Evolutionary conservation across 2,329 filamentous ascomycete species (phyloP).

Genomic region (Penicillium sp.): DNA sequence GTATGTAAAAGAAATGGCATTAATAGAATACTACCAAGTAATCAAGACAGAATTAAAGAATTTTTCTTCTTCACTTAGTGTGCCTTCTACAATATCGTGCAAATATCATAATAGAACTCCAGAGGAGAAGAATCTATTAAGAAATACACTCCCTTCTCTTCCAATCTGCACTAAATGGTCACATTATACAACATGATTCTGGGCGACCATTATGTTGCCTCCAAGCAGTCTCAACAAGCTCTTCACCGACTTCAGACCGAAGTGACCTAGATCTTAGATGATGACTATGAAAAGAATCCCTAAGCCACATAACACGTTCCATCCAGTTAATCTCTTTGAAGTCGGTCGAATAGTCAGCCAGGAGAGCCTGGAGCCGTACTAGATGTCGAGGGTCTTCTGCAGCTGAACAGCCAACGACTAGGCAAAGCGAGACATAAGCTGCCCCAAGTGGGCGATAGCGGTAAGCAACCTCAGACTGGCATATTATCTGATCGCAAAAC

Average conservation of each 20-base stretch:
- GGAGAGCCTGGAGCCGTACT: slow-evolving; percentile 17
- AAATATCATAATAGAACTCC: not conserved
- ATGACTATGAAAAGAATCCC: slow-evolving; percentile 14
- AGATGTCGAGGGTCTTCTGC: slow-evolving; percentile 20
- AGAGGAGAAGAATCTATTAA: not conserved
- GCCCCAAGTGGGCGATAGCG: slow-evolving; percentile 29
- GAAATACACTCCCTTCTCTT: not conserved
- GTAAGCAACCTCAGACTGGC: slow-evolving; percentile 19
- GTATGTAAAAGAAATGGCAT: not conserved
- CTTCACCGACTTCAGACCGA: not conserved
- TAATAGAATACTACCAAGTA: not conserved
- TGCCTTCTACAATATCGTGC: not conserved
- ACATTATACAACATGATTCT: slow-evolving; percentile 12
- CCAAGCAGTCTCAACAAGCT: not conserved
- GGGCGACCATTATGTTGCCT: not conserved
- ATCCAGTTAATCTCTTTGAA: slow-evolving; percentile 26
- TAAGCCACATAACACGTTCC: slow-evolving; percentile 18
- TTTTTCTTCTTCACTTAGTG: not conserved
- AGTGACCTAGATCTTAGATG: slow-evolving; percentile 6
- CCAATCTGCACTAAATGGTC: not conserved
- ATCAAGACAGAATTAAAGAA: not conserved
- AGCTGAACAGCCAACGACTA: slow-evolving; percentile 25
- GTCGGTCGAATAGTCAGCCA: slow-evolving; percentile 28
- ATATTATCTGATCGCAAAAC: slow-evolving; percentile 21
- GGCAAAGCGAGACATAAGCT: slow-evolving; percentile 24